Base-by-base conservation (phyloP, 208 protist genomes). In the Crithidia acanthocephali region DNA sequence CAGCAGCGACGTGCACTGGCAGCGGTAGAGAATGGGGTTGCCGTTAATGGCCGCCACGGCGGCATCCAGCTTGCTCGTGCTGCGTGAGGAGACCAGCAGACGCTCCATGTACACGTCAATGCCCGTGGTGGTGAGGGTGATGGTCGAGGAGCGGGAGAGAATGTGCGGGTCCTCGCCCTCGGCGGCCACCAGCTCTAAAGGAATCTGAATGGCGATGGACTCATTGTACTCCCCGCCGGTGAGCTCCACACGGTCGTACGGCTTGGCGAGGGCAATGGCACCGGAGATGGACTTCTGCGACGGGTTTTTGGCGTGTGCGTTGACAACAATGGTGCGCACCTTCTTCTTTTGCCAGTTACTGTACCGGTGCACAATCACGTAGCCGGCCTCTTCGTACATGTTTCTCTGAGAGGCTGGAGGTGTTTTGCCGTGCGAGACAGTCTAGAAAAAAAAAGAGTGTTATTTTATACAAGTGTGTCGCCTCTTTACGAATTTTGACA, bases 281-380 rank as follows among this genome's bases (percentile, higher is more conserved):
- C 71, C 72, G 0, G 71, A 57, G 67, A 97, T 90, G 52, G 80
- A 89, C 32, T 85, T 81, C 16, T 87, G 73, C 13, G 76, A 70
- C 1, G 80, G 48, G 16, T 68, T 76, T 53, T 89, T 90, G 53
- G 86, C 76, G 66, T 85, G 86, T 9, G 83, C 64, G 48, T 94
- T 97, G 42, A 97, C 92, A 20, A 94, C 55, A 50, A 94, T 90
- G 3, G 92, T 94, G 15, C 88, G 86, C 1, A 97, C 92, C 47
- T 88, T 93, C 59, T 93, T 93, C 37, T 92, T 94, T 58, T 95
- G 89, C 92, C 92, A 97, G 42, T 61, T 57, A 67, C 89, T 95
- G 72, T 85, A 88, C 37, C 88, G 88, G 62, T 94, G 80, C 64
- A 90, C 84, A 5, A 91, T 62, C 11, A 82, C 47, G 53, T 86